Conservation (phyloP, 495 filamentous ascomycete genomes). For the Penicillium mononematosum region DNA sequence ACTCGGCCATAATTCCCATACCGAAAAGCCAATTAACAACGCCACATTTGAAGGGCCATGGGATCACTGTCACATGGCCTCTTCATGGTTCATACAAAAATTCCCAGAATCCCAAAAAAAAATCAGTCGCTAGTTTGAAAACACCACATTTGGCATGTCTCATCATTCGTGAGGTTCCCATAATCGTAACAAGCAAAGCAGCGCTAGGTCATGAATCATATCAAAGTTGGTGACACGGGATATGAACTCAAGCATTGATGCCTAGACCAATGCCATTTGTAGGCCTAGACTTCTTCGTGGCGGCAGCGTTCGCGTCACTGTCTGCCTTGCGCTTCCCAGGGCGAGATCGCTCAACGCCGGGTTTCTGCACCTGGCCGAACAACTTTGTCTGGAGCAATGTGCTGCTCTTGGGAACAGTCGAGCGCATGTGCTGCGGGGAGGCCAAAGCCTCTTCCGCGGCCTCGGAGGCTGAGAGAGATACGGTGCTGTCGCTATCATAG, state of each 20-base stretch:
- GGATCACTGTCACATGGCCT: slow-evolving; percentile 10
- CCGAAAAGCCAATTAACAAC: slow-evolving; percentile 13
- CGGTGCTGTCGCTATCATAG: slow-evolving; percentile 78
- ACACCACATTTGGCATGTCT: slow-evolving; percentile 18
- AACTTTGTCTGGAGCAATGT: slow-evolving; percentile 61
- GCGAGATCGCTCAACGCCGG: slow-evolving; percentile 38
- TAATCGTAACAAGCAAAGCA: slow-evolving; percentile 27
- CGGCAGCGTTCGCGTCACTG: slow-evolving; percentile 42
- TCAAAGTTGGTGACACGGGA: slow-evolving; percentile 12
- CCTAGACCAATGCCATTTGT: slow-evolving; percentile 61
- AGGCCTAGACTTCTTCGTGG: slow-evolving; percentile 60
- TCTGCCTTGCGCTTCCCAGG: slow-evolving; percentile 59
- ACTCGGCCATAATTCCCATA: slow-evolving; percentile 10
- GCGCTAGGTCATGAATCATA: slow-evolving; percentile 30
- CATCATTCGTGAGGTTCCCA: slow-evolving; percentile 35
- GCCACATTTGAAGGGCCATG: slow-evolving; percentile 10
- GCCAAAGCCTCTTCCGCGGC: slow-evolving; percentile 50
- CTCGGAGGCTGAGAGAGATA: slow-evolving; percentile 73
- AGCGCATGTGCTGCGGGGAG: slow-evolving; percentile 19
- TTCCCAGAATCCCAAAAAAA: slow-evolving; percentile 12
- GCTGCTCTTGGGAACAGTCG: slow-evolving; percentile 39
- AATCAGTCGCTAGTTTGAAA: slow-evolving; percentile 18
- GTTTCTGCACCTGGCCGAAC: slow-evolving; percentile 65
- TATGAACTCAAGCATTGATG: slow-evolving; percentile 47
- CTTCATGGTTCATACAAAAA: background rate